Conservation (phyloP, 768 basidiomycete genomes). For the Boletus edulis region DNA sequence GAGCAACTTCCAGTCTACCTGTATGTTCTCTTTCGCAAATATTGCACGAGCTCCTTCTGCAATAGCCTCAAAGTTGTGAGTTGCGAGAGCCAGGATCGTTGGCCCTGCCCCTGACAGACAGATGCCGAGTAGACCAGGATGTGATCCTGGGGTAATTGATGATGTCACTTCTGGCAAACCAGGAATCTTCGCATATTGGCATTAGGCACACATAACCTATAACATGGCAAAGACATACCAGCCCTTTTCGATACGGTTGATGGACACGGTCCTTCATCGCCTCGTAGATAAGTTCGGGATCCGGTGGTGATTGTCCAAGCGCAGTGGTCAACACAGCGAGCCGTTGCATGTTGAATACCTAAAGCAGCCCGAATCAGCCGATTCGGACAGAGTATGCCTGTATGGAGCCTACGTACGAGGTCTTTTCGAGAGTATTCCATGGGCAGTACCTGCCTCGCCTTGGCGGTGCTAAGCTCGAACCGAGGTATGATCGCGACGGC, state of each 20-base stretch:
- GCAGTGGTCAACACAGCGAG: slow-evolving; percentile 96
- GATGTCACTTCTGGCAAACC: slow-evolving; percentile 93
- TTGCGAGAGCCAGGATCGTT: slow-evolving; percentile 94
- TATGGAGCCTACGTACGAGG: slow-evolving; percentile 48
- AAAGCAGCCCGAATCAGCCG: not conserved
- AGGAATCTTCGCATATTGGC: slow-evolving; percentile 65
- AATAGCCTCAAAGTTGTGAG: slow-evolving; percentile 77
- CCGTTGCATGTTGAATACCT: slow-evolving; percentile 98
- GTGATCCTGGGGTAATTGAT: slow-evolving; percentile 79
- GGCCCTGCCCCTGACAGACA: slow-evolving; percentile 98
- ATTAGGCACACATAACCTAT: not conserved
- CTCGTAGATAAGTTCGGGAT: slow-evolving; percentile 96
- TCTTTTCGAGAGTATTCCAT: slow-evolving; percentile 83
- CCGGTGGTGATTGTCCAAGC: slow-evolving; percentile 84
- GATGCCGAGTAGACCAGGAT: slow-evolving; percentile 94
- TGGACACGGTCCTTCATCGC: slow-evolving; percentile 99
- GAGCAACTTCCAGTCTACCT: slow-evolving; percentile 90
- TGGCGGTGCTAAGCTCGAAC: slow-evolving; percentile 96
- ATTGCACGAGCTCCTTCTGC: slow-evolving; percentile 77
- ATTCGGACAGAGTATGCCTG: not conserved
- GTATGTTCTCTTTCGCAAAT: slow-evolving; percentile 67
- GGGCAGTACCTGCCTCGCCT: slow-evolving; percentile 88
- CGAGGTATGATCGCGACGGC: slow-evolving; percentile 93
- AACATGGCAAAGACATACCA: slow-evolving; percentile 50
- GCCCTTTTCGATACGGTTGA: slow-evolving; percentile 88